Evolutionary conservation across 352 stramenopile species (phyloP), one percentile per base, ranked within the genome.

Genomic region (Phytophthora pistaciae): DNA sequence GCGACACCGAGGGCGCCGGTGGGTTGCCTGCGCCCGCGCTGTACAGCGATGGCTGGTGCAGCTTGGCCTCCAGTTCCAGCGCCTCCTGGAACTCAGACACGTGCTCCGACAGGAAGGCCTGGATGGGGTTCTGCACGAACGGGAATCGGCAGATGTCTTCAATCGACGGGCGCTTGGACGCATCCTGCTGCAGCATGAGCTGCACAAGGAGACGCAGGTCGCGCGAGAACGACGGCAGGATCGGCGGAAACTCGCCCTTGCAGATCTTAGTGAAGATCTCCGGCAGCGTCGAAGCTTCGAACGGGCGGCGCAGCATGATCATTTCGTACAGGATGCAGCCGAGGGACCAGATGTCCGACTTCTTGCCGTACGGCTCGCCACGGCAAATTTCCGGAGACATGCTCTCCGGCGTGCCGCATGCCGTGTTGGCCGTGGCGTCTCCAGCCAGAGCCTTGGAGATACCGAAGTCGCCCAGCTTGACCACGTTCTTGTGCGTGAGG

Each of bases 221-320:
- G 33, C 88, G 87, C 46, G 87, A 95, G 54, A 94, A 95, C 5
- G 79, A 86, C n/a, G 81, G 78, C 65, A 86, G 56, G 25, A 97
- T 91, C 0, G 91, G 87, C 31, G 86, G 85, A 56, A 95, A 97
- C 11, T 96, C 87, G 21, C 91, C 90, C 65, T 91, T 94, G 72
- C 87, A 95, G 61, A 97, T 97, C 70, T 96, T 96, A 44, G 82
- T 90, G 62, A 97, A 95, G 68, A 97, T 95, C 38, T 95, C 89
- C 0, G 82, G 85, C 31, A 96, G 66, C 36, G 83, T 96, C 13
- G 84, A 87, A 18, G 87, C 90, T 64, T 97, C 88, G 58, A 97
- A 97, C 11, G 91, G 88, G 20, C 89, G 85, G 55, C 86, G 84
- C 52, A 95, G 78, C 87, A 96, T 96, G 69, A 93, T 91, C 88